Conservation (phyloP, 176 grass and related monocot genomes). For the Saccharum spontaneum region DNA sequence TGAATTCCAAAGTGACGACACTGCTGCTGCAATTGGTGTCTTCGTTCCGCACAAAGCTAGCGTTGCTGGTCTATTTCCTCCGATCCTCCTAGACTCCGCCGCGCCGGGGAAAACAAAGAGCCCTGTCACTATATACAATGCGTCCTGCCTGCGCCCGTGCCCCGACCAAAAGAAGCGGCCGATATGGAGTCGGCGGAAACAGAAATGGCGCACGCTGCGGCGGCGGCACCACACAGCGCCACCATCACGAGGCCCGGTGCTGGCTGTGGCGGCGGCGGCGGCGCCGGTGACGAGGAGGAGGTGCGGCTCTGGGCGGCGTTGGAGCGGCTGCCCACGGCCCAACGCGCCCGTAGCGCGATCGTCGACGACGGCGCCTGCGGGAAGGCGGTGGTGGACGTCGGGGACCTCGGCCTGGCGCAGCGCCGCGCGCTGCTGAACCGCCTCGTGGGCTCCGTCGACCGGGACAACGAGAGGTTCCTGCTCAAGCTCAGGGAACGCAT, state of each 20-base stretch:
- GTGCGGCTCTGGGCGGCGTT: slow-evolving; percentile 51
- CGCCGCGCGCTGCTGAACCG: slow-evolving; percentile 45
- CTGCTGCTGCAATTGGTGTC: too few species aligned
- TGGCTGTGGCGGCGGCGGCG: background rate
- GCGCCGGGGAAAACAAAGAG: background rate
- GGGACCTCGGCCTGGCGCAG: slow-evolving; percentile 28
- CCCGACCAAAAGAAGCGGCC: background rate
- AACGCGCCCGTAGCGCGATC: slow-evolving; percentile 40
- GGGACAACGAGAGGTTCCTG: slow-evolving; percentile 62
- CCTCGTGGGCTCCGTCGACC: slow-evolving; percentile 37
- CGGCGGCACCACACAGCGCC: background rate
- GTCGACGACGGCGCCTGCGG: background rate
- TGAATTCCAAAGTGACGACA: background rate
- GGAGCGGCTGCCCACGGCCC: slow-evolving; percentile 50
- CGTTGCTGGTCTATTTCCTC: background rate
- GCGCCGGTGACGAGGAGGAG: slow-evolving; percentile 43
- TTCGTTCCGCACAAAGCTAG: too few species aligned
- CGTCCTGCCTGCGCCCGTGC: background rate
- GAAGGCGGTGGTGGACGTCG: slow-evolving; percentile 37
- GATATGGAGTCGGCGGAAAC: background rate
- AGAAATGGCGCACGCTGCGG: background rate
- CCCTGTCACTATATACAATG: background rate
- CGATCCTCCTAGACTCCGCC: background rate
- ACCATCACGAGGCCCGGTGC: background rate
- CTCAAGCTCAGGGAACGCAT: slow-evolving; percentile 58